Evolutionary conservation across 2,329 filamentous ascomycete species (phyloP), one percentile per base, ranked within the genome.

Genomic region (Ceratocystis variospora): DNA sequence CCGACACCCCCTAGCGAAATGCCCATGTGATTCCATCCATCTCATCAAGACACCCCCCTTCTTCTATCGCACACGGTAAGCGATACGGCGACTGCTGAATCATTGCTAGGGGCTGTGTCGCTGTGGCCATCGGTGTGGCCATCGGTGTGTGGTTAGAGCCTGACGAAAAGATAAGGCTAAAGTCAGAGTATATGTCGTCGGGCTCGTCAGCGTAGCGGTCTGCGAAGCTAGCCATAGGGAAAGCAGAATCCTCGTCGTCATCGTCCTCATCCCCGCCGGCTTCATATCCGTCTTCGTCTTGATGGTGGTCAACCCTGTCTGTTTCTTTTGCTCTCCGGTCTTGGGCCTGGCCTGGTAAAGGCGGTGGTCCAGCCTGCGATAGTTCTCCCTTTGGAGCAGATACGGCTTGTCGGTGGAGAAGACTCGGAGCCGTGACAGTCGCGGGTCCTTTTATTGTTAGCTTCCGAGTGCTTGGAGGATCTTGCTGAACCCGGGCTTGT

Each of bases 111-210:
- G 55, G 55, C 28, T 77, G 75, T 41, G 37, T 15, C 4, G 73
- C 74, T 3, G 70, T 68, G 3, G 62, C 44, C 2, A 72, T 70
- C 3, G 70, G 72, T 1, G 70, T 71, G 3, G 62, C 44, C 2
- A 72, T 70, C 3, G 70, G 72, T 1, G 70, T 71, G 7, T 69
- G 69, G 0, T 67, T 70, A 0, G 70, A 72, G 0, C 74, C 74
- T 2, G 62, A n/a, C 45, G 77, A 77, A 68, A 83, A 83, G 2
- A 83, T 74, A 31, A 80, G 76, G 4, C 79, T 76, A 68, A 83
- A 83, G 68, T 83, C 80, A 12, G 80, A 80, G 68, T 83, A 83
- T 48, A 83, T 79, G 45, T 80, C 77, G 25, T 80, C 80, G 41
- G 76, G 71, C 45, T 80, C 80, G 46, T 79, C 78, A 8, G 69